Base-by-base conservation (phyloP, 225 moss, liverwort and hornwort genomes). In the Polytrichum commune region DNA sequence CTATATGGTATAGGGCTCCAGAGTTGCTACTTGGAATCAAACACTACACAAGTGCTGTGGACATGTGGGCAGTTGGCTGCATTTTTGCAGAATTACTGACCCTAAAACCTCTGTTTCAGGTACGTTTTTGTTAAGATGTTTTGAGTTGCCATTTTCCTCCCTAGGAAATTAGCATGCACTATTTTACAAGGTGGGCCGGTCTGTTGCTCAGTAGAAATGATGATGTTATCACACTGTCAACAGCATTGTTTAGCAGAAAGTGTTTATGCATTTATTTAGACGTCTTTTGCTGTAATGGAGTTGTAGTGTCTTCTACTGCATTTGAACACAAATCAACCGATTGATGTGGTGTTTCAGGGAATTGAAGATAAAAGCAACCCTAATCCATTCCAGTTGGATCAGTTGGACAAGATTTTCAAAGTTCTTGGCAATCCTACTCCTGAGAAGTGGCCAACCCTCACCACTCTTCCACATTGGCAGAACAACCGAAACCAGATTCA, bases 1-100 rank as follows among this genome's bases (percentile, higher is more conserved):
- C 95, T 20, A 98, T 98, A 55, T 98, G 98, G 98, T 98, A 98
- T 63, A 84, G 98, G 71, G 98, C 98, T 19, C 98, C 98, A 27
- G 98, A 98, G 66, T 83, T 98, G n/a, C 91, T 98, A 27, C 90
- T 98, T 18, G 98, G 98, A 22, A 93, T 93, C 27, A 98, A 95
- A 69, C 98, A 98, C 70, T 98, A 98, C 65, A 98, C 98, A 1
- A 98, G 93, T 54, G 98, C 95, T 60, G 98, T 98, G 19, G 98
- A 98, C 74, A 98, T 95, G 93, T 98, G 98, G 98, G 98, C 98
- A 16, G 95, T 98, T 29, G 98, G 98, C 20, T 98, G 98, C 74
- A 98, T 98, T 28, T 98, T 98, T 76, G 98, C 98, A 25, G 98
- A 98, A 74, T 80, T 98, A 29, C 89, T 98, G 27, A 98, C 98